These are phyloP conservation scores for Malus hybrid DNA, from an alignment of 331 rosid species.

Conservation along the genomic window DNA sequence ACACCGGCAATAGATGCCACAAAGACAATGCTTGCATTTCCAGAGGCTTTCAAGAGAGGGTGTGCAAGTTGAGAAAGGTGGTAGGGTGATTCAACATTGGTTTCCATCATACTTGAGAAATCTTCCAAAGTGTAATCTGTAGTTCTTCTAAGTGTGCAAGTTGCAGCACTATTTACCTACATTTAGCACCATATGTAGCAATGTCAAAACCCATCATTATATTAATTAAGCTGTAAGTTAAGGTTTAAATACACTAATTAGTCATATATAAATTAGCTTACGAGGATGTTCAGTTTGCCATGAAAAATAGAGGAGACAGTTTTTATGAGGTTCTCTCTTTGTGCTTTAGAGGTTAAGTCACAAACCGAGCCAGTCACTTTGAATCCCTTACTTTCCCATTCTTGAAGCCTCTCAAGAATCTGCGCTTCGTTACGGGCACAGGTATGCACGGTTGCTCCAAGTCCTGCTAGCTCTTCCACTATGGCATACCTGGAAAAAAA, in stretches of 20 bases:
- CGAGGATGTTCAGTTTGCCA: constrained; percentile 56
- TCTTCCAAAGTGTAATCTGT: constrained; percentile 24
- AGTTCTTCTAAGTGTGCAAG: constrained; percentile 21
- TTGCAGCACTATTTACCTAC: constrained; percentile 61
- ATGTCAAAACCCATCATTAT: no score
- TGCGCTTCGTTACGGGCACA: constrained; percentile 49
- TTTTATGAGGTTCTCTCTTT: constrained; percentile 30
- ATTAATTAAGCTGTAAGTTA: no score
- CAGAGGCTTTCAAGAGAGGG: constrained; percentile 62
- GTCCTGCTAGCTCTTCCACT: constrained; percentile 59
- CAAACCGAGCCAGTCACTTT: constrained; percentile 43
- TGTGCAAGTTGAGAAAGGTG: constrained; percentile 49
- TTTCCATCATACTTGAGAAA: constrained; percentile 35
- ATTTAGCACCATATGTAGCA: not conserved
- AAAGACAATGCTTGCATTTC: constrained; percentile 54
- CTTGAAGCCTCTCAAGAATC: constrained; percentile 33
- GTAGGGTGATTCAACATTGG: constrained; percentile 39
- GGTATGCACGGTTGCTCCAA: constrained; percentile 53
- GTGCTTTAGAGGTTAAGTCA: constrained; percentile 21
- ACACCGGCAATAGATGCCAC: constrained; percentile 46
- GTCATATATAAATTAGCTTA: constrained; percentile 6
- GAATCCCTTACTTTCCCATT: constrained; percentile 49
- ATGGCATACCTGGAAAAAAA: not conserved
- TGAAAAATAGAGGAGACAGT: constrained; percentile 28
- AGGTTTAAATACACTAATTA: no score